A percentile compares a stretch with the other conserved stretches of the same genome.
These are phyloP conservation scores for Aspergillus ochraceoroseus DNA, from an alignment of 2,329 filamentous ascomycete genomes.

Conservation along the genomic window DNA sequence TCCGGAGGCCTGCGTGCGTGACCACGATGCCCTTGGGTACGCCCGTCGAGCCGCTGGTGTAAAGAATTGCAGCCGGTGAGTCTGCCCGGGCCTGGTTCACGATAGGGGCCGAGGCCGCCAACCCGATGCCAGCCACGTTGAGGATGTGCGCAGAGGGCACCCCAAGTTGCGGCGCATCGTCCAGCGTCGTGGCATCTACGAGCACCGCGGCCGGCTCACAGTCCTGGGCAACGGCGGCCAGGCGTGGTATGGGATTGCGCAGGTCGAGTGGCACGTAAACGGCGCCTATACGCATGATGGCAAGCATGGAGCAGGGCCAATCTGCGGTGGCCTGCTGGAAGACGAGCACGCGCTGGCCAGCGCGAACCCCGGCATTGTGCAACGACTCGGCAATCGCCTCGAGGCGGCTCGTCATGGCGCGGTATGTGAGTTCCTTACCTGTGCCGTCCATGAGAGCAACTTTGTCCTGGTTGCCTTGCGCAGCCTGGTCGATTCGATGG, in stretches of 20 bases:
- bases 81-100: background rate
- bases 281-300: constrained; percentile 30
- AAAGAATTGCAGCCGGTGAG: constrained; percentile 1
- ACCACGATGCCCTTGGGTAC: constrained; percentile 11
- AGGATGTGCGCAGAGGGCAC: background rate
- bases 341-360: background rate
- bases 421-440: too few relatives aligned
- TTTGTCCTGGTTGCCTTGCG: too few relatives aligned
- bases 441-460: too few relatives aligned
- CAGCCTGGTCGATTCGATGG: too few relatives aligned
- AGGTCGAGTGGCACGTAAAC: constrained; percentile 36
- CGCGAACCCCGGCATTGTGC: background rate
- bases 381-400: background rate
- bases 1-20: background rate
- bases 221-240: constrained; percentile 21
- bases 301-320: constrained; percentile 32
- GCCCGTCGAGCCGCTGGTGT: constrained; percentile 12
- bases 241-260: constrained; percentile 23
- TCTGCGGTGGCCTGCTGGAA: constrained; percentile 11
- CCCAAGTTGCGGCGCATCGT: background rate
- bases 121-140: background rate
- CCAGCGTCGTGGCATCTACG: constrained; percentile 7
- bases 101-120: too few relatives aligned
- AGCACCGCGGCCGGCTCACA: constrained; percentile 14
- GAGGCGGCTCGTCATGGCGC: background rate